A percentile compares a stretch with the other conserved stretches of the same genome.
Conservation (phyloP, 192 early-diverging fungal genomes). For the Backusella psychrophila region DNA sequence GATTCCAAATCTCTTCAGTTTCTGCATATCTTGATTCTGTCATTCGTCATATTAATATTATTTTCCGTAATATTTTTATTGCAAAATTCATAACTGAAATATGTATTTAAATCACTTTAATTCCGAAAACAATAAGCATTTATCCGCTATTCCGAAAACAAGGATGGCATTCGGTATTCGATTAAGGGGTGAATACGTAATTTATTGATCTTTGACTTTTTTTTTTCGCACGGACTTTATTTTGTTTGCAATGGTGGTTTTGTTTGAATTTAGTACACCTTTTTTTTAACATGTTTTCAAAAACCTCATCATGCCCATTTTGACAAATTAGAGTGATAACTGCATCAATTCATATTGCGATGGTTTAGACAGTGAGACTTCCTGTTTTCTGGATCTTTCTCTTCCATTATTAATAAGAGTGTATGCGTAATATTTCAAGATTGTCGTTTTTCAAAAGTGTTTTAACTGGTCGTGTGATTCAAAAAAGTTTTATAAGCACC, state of each 20-base stretch:
- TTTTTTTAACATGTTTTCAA: neutral
- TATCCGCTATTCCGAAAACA: neutral
- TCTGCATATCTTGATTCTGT: constrained; percentile 41
- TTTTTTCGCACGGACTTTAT: too few relatives aligned
- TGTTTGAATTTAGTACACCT: neutral
- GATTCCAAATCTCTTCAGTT: constrained; percentile 44
- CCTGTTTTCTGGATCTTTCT: neutral
- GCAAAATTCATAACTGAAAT: neutral
- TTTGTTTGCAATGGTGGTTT: neutral
- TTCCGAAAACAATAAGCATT: neutral
- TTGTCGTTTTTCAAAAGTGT: neutral
- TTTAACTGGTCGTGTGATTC: neutral
- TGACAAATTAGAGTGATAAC: neutral
- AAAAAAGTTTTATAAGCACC: neutral
- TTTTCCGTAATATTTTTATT: constrained; percentile 30
- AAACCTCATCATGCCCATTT: neutral
- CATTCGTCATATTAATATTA: constrained; percentile 46
- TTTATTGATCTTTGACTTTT: too few relatives aligned
- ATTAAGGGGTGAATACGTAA: neutral
- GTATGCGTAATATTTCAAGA: neutral
- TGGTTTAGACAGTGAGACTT: neutral
- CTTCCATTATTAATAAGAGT: neutral
- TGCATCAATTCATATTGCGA: neutral
- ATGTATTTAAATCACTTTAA: neutral
- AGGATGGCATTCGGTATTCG: neutral